phyloP scores from a whole-genome alignment of 2,329 filamentous ascomycete species.

The Alternaria atra region DNA sequence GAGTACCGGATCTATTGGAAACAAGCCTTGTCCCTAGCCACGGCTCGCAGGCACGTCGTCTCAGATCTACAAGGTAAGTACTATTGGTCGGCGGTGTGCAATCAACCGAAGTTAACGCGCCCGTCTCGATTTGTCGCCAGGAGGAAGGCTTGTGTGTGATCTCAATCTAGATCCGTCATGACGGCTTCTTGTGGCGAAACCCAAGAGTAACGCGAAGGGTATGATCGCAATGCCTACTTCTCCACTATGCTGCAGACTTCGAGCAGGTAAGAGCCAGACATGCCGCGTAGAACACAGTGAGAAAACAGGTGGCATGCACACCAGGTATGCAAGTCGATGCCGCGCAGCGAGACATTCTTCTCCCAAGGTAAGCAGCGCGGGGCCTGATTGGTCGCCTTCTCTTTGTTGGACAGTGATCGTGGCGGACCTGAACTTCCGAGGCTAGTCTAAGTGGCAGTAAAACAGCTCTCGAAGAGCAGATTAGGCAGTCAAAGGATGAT shows the following conservation, averaged over 20 bases:
- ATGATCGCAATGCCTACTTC: slow-evolving; percentile 23
- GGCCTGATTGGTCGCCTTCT: slow-evolving; percentile 37
- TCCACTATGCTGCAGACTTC: slow-evolving; percentile 16
- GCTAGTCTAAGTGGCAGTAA: slow-evolving; percentile 37
- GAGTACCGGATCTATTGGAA: slow-evolving; percentile 51
- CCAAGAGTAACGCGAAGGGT: slow-evolving; percentile 26
- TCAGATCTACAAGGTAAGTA: slow-evolving; percentile 36
- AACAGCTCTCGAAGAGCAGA: slow-evolving; percentile 24
- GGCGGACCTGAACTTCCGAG: slow-evolving; percentile 46
- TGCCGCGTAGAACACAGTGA: slow-evolving; percentile 28
- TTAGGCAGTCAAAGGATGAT: slow-evolving; percentile 26
- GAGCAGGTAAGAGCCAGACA: slow-evolving; percentile 24
- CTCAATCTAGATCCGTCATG: slow-evolving; percentile 42
- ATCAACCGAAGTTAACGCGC: slow-evolving; percentile 45
- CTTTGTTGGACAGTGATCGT: slow-evolving; percentile 35
- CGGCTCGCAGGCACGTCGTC: slow-evolving; percentile 42
- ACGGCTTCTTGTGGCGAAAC: slow-evolving; percentile 42
- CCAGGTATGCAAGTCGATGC: slow-evolving; percentile 32
- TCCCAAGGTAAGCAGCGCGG: slow-evolving; percentile 28
- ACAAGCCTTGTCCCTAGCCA: slow-evolving; percentile 50
- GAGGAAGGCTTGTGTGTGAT: slow-evolving; percentile 36
- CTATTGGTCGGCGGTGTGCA: slow-evolving; percentile 45
- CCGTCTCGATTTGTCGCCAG: slow-evolving; percentile 31
- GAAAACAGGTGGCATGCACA: slow-evolving; percentile 31
- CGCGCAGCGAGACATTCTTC: slow-evolving; percentile 25